Base-by-base conservation (phyloP, 2,329 filamentous ascomycete species). In the Albifimbria verrucaria region DNA sequence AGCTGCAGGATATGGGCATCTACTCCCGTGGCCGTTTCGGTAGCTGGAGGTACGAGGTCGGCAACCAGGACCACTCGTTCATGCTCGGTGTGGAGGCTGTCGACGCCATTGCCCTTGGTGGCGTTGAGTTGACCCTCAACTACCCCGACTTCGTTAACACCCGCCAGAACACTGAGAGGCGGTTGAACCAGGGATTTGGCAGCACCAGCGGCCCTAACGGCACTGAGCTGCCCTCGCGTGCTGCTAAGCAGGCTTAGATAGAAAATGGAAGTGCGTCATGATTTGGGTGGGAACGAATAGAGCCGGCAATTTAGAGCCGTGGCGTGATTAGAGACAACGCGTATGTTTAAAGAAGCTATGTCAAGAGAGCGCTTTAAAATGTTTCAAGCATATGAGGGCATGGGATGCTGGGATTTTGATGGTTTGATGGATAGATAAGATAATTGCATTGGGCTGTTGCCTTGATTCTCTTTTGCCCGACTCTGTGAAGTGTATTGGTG, bases 11-110 rank as follows among this genome's bases (percentile, higher is more conserved):
- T 58, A 85, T 90, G 80, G 93, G 87, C 70, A 99, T 99, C 76
- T 90, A 87, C 79, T 96, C 92, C 45, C 91, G 94, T 74, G 94
- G 94, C 65, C 92, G 94, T 59, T 99, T 99, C 75, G 94, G 94
- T 66, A 93, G 88, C 80, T 99, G 94, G 94, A 84, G 91, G 69
- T 99, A 99, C 79, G 94, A 99, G 77, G 90, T 85, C 61, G 92
- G 91, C 68, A 96, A 96, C 83, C 92, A 96, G 81, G 92, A 97
- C 75, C 92, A 97, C 82, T 93, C 89, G 23, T 97, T 97, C 76
- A 97, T 97, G 92, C 80, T 96, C 57, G 92, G 92, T 69, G 92
- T 96, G 20, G 92, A 97, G 77, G 92, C 92, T 48, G 92, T 86
- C 39, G 92, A 97, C 77, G 85, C 90, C 77, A 90, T 96, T 68